Evolutionary conservation across 106 monocot species (phyloP), one percentile per base, ranked within the genome.

Genomic region (Dendrobium chrysotoxum): DNA sequence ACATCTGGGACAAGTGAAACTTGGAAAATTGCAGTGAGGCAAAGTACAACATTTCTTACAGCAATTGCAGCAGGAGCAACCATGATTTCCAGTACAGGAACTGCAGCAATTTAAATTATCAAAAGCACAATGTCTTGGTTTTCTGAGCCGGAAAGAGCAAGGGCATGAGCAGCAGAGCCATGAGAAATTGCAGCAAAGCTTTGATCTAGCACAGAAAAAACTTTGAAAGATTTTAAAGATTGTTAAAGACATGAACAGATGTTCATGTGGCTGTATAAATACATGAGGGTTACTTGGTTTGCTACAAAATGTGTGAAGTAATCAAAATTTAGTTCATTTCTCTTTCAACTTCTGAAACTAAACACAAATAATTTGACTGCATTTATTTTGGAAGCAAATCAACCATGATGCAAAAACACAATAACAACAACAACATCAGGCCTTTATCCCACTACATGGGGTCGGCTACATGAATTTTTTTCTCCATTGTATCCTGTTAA

Each of bases 91-190:
- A 31, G 30, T 12, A 35, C 70, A 41, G 74, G 5, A 41, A n/a
- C 41, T 74, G 74, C 74, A 74, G 40, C 12, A 1, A 21, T 42
- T 21, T 41, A 15, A n/a, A n/a, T 1, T 6, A 40, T 74, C 31
- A 18, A 25, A 16, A 21, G 9, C 5, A 21, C 74, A 74, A 42
- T 18, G 41, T 40, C 7, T n/a, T 8, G 6, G 39, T 20, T 42
- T 74, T n/a, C 20, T 74, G 40, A n/a, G 20, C 40, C 21, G 74
- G 41, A 41, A 41, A 74, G 74, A 42, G 74, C 74, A 40, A 15
- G 74, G 74, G 28, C 18, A 74, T 18, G 74, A n/a, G 74, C 39
- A 74, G 74, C 74, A 74, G 8, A 72, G 72, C 72, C 72, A 72
- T 72, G 72, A 72, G 13, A 72, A 72, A 38, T 20, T 72, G 72